Base-by-base conservation (phyloP, 192 early-diverging fungal genomes). In the Geranomyces michiganensis region DNA sequence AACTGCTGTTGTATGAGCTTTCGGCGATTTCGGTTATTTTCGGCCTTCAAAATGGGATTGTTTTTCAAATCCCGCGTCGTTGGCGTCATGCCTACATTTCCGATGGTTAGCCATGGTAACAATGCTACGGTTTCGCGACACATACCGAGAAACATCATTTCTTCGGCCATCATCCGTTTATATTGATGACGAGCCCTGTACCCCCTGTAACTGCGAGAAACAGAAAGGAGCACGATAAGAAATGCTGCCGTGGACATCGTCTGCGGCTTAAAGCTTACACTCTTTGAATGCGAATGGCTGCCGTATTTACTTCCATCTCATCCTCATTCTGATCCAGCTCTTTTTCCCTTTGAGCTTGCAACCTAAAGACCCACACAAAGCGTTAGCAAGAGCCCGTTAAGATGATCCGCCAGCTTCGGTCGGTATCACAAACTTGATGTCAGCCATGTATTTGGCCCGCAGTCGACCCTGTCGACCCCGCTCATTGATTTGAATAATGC, bases 391-490 rank as follows among this genome's bases (percentile, higher is more conserved):
- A 41, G n/a, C n/a, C 21, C 29, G 24, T 30, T 24, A 24, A 26
- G 24, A 53, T 15, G 17, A 26, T 53, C 5, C 49, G 19, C n/a
- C 6, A 47, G 24, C 15, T 53, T 53, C 49, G 4, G 49, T 5
- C 51, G 17, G 51, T 7, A 53, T 0, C 13, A 10, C 49, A 0
- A 67, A 86, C 84, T 77, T 80, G 65, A 88, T 84, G 31, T 87
- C 87, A 2, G 78, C 56, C 87, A 87, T 88, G 63, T 88, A 87
- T 69, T 87, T 88, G 30, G 85, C 87, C 49, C 85, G 63, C 45
- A 87, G 64, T 29, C 78, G 67, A 1, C 85, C 85, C 56, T 88
- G 85, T 43, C 87, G 70, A 3, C 82, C 85, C 5, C 87, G 73
- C 76, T 88, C 87, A 55, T 79, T 85, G 31, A 79, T 74, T 60